Conservation (phyloP, 2,329 filamentous ascomycete genomes). For the Pseudogymnoascus sp. region DNA sequence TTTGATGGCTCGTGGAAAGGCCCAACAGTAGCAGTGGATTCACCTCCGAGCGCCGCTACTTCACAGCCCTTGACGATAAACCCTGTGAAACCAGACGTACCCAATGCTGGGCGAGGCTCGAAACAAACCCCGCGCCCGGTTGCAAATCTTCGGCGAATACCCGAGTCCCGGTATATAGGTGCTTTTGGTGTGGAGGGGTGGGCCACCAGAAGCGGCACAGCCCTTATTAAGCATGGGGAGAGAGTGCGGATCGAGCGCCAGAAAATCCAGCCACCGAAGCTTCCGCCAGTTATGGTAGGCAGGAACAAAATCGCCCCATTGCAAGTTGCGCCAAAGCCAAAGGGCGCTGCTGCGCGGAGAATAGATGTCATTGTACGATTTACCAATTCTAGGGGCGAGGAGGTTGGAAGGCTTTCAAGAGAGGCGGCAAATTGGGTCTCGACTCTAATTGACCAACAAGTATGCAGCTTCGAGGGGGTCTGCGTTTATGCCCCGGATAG, state of each 20-base stretch:
- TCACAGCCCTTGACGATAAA: conserved; percentile 21
- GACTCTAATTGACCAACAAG: conserved; percentile 78
- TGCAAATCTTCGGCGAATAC: conserved; percentile 27
- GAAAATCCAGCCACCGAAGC: conserved; percentile 56
- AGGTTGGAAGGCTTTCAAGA: conserved; percentile 80
- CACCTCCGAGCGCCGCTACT: conserved; percentile 8
- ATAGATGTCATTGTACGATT: conserved; percentile 88
- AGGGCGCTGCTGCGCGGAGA: conserved; percentile 49
- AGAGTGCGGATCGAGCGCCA: conserved; percentile 79
- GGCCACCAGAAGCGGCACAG: conserved; percentile 76
- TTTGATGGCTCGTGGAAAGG: conserved; percentile 61
- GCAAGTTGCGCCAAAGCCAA: conserved; percentile 22
- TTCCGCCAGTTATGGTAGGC: conserved; percentile 38
- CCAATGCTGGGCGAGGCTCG: conserved; percentile 26
- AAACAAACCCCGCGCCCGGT: conserved; percentile 3
- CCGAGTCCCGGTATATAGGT: conserved; percentile 68
- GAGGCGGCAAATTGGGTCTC: conserved; percentile 90
- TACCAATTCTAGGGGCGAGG: conserved; percentile 68
- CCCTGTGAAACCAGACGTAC: conserved; percentile 16
- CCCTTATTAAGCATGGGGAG: conserved; percentile 73
- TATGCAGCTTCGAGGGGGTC: conserved; percentile 78
- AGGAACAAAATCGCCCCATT: conserved; percentile 28
- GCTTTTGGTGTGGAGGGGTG: conserved; percentile 88
- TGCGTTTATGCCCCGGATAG: conserved; percentile 86
- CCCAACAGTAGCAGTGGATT: neutral